phyloP scores from a whole-genome alignment of 2,329 filamentous ascomycete species.

The Aspergillus texensis region DNA sequence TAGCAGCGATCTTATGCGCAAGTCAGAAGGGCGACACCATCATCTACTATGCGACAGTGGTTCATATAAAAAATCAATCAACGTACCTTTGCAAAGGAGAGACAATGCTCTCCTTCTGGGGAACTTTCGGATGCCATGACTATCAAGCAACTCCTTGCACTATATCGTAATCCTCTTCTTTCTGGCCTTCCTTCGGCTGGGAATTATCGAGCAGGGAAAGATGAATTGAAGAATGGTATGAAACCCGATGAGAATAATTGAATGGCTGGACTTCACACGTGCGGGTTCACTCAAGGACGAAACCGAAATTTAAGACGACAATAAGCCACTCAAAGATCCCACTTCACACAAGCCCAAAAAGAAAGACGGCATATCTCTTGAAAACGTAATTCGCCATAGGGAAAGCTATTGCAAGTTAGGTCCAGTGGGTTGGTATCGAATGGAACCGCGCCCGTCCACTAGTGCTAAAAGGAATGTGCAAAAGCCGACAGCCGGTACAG shows the following conservation, averaged over 20 bases:
- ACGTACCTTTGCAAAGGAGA: conserved; percentile 77
- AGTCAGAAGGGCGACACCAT: conserved; percentile 21
- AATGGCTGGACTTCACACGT: conserved; percentile 24
- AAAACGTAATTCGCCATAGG: conserved; percentile 46
- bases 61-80: neutral
- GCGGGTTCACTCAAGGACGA: conserved; percentile 27
- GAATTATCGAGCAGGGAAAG: conserved; percentile 19
- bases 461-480: neutral
- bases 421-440: conserved; percentile 19
- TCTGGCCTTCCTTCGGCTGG: conserved; percentile 11
- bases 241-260: conserved; percentile 24
- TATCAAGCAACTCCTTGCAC: conserved; percentile 15
- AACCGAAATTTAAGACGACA: conserved; percentile 36
- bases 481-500: conserved; percentile 2
- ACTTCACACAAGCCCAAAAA: conserved; percentile 47
- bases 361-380: conserved; percentile 49
- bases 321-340: conserved; percentile 42
- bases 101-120: conserved; percentile 37
- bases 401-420: conserved; percentile 31
- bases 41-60: neutral
- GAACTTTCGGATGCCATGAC: conserved; percentile 38
- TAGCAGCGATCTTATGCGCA: conserved; percentile 45
- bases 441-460: neutral
- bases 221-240: conserved; percentile 21
- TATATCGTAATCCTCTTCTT: conserved; percentile 9